Evolutionary conservation across 2,329 filamentous ascomycete genomes (phyloP), one percentile per base, ranked within the genome.

Genomic region (Phialophora verrucosa): DNA sequence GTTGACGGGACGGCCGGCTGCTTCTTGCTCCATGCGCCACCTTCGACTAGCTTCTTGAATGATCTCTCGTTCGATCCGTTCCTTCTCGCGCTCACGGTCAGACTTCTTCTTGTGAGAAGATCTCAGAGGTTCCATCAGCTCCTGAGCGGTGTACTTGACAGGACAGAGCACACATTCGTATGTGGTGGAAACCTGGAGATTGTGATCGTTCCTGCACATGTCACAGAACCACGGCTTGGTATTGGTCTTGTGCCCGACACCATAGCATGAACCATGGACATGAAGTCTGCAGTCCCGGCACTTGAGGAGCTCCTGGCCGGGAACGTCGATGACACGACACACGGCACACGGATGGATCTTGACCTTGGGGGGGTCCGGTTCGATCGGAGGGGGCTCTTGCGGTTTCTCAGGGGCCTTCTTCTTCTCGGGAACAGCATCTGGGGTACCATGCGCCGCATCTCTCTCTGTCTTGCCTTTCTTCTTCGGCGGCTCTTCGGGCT

Each of bases 101-200:
- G 89, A 90, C 81, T 97, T 98, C 85, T 97, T 98, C 78, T 92
- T 90, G 72, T 90, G 88, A 1, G 87, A 87, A 20, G 88, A 81
- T 79, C 91, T 96, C 0, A 93, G 89, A 20, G 90, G 87, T 75
- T 96, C 93, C 70, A 95, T 88, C 72, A 96, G 88, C 69, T 97
- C 92, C 70, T 92, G 88, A 60, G 92, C 89, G 0, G 91, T 96
- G 72, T 87, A 84, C 64, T 92, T 90, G 14, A 97, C 86, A 14
- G 95, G 91, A 75, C 95, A 99, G 38, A 99, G 83, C 58, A 96
- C 90, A 78, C 95, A 99, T 80, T 94, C 91, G 78, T 98, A 98
- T 75, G 90, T 88, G 65, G 96, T 94, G n/a, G 95, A 97, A 53
- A 96, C 90, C 71, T 92, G 89, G 4, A 94, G 93, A 74, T 90